A percentile compares a stretch with the other conserved stretches of the same genome.
These are phyloP conservation scores for Rosa lucieae DNA, from an alignment of 306 rosid species.

Conservation along the genomic window DNA sequence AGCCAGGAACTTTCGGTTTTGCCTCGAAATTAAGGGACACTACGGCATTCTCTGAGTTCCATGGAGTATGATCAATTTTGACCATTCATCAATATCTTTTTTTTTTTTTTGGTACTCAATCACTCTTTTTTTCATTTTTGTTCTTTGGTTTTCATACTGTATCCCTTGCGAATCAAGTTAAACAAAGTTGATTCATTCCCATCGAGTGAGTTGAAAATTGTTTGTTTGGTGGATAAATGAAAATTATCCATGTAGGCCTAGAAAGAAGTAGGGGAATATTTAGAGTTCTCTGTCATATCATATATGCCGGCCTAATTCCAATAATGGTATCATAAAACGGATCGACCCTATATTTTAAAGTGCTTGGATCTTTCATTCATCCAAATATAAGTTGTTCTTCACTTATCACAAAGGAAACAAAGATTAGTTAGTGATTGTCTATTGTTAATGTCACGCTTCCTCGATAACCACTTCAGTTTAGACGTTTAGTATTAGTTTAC, in stretches of 20 bases:
- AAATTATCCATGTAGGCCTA: not conserved
- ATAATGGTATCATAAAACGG: not conserved
- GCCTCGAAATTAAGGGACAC: not conserved
- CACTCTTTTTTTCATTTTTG: not conserved
- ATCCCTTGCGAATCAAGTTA: not conserved
- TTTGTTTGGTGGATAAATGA: not conserved
- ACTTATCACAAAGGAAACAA: not conserved
- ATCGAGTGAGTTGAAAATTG: not conserved
- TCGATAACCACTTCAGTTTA: not conserved
- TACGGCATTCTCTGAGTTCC: not conserved
- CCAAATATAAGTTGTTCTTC: not conserved
- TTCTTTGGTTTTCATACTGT: not conserved
- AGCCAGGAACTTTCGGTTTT: not conserved
- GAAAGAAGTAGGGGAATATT: not conserved
- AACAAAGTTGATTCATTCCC: not conserved
- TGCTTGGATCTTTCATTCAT: not conserved
- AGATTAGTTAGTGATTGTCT: not conserved
- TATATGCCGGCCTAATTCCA: not conserved
- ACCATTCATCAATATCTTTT: not conserved
- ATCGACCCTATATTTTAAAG: not conserved
- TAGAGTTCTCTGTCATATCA: not conserved
- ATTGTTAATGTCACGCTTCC: not conserved
- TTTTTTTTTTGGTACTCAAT: not conserved
- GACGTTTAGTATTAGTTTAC: not conserved
- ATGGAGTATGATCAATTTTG: not conserved